These are phyloP conservation scores for Fusarium fujikuroi DNA, from an alignment of 2,329 filamentous ascomycete species.

Conservation along the genomic window DNA sequence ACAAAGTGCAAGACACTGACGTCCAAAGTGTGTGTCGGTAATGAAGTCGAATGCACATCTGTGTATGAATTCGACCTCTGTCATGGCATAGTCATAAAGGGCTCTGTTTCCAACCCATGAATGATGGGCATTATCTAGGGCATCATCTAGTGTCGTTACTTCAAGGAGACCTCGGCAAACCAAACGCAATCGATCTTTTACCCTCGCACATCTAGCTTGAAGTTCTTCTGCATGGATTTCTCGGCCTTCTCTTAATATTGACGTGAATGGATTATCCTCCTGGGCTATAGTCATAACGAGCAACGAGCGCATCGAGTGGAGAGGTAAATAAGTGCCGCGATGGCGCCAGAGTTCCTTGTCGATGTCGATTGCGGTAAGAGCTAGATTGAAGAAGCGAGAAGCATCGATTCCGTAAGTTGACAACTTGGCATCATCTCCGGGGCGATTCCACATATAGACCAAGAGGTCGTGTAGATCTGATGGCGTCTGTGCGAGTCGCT, in stretches of 20 bases:
- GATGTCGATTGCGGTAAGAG: rapidly evolving
- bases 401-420: rapidly evolving
- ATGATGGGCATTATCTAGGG: too few species aligned
- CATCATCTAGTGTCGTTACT: background rate
- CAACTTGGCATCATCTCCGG: rapidly evolving
- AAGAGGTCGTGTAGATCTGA: background rate
- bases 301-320: background rate
- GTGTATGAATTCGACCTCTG: background rate
- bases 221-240: rapidly evolving
- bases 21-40: rapidly evolving
- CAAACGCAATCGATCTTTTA: rapidly evolving
- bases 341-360: too few species aligned
- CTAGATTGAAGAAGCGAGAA: background rate
- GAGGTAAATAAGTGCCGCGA: too few species aligned
- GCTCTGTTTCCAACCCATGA: rapidly evolving
- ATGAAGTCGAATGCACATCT: background rate
- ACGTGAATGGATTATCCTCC: rapidly evolving
- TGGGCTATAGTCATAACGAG: background rate
- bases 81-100: rapidly evolving
- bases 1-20: background rate
- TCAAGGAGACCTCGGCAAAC: background rate
- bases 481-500: background rate
- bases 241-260: rapidly evolving
- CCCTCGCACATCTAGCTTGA: rapidly evolving
- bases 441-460: rapidly evolving